Evolutionary conservation across 2,329 filamentous ascomycete species (phyloP).

Genomic region (Didymella glomerata): DNA sequence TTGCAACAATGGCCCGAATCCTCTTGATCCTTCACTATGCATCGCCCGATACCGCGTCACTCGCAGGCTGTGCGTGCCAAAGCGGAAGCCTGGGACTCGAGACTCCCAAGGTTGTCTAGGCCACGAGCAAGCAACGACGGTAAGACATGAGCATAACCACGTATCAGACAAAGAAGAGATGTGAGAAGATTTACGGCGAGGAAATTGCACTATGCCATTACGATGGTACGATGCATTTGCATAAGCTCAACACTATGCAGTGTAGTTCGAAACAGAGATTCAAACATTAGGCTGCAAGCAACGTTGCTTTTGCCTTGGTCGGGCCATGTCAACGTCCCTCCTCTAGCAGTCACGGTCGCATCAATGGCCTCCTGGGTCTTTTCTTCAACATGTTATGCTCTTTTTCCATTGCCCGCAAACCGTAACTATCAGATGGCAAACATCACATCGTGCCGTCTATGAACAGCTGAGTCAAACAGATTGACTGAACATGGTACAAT

Average conservation of each 20-base stretch:
- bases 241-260: constrained; percentile 11
- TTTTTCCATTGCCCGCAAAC: background rate
- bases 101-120: background rate
- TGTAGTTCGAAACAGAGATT: background rate
- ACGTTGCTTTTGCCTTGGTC: background rate
- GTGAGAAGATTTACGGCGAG: background rate
- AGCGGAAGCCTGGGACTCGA: background rate
- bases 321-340: background rate
- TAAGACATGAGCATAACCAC: no score
- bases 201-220: background rate
- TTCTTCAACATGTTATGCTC: background rate
- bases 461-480: background rate
- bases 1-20: constrained; percentile 7
- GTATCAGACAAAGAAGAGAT: background rate
- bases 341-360: background rate
- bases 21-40: constrained; percentile 13
- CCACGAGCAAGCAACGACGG: no score
- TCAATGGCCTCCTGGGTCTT: background rate
- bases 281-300: background rate
- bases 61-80: background rate
- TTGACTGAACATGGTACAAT: background rate
- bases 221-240: background rate
- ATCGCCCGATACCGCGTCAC: constrained; percentile 1
- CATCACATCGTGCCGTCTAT: background rate
- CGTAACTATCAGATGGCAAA: background rate